Evolutionary conservation across 2,329 filamentous ascomycete genomes (phyloP).

Genomic region (Curvularia spicifera): DNA sequence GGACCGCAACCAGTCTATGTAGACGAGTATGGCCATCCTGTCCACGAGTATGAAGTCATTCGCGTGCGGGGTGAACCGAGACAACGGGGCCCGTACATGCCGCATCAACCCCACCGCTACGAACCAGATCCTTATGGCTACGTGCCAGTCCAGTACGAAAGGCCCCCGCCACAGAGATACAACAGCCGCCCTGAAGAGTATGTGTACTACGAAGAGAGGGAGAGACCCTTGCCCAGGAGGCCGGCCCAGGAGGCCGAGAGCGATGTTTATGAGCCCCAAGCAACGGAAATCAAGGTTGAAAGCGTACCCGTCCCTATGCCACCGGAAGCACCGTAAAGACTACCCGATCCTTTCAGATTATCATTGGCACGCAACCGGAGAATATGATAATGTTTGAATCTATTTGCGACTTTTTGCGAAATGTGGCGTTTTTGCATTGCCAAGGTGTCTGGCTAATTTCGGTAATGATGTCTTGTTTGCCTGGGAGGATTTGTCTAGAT

Average conservation of each 20-base stretch:
- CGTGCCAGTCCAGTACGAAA: conserved; percentile 38
- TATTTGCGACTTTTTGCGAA: background rate
- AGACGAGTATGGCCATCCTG: conserved; percentile 40
- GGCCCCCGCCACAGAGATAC: conserved; percentile 34
- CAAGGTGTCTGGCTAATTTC: conserved; percentile 1
- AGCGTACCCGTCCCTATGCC: conserved; percentile 25
- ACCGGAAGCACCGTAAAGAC: conserved; percentile 6
- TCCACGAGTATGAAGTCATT: conserved; percentile 43
- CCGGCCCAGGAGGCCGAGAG: conserved; percentile 28
- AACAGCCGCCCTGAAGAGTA: conserved; percentile 35
- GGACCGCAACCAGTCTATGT: conserved; percentile 41
- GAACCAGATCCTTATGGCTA: conserved; percentile 41
- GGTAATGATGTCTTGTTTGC: background rate
- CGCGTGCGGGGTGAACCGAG: conserved; percentile 37
- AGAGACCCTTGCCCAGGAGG: conserved; percentile 28
- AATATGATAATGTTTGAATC: background rate
- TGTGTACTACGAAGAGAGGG: conserved; percentile 44
- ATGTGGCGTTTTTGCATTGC: background rate
- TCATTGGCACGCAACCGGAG: background rate
- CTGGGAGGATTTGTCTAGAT: background rate
- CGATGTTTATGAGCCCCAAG: conserved; percentile 35
- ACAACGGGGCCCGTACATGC: conserved; percentile 17
- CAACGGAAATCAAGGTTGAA: conserved; percentile 38
- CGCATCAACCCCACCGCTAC: conserved; percentile 33
- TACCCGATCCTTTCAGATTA: background rate